Evolutionary conservation across 2,329 filamentous ascomycete species (phyloP).

Genomic region (Beauveria bassiana): DNA sequence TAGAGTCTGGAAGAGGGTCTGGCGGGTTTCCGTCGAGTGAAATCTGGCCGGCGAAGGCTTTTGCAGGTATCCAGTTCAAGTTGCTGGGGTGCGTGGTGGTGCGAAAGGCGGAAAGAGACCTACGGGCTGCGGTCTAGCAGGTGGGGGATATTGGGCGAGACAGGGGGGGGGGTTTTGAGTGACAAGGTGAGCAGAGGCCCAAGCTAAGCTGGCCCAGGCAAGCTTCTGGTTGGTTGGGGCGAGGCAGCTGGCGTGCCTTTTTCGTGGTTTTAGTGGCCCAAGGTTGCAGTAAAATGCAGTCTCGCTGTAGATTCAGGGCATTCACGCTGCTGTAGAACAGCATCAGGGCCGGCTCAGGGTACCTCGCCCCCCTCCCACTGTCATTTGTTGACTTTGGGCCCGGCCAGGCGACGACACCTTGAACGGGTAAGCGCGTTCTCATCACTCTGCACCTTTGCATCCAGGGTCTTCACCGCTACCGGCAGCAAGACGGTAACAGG

Average conservation of each 20-base stretch:
- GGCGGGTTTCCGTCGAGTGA: constrained; percentile 5
- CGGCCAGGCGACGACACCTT: neutral
- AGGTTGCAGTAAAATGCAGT: neutral
- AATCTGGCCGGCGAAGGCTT: constrained; percentile 6
- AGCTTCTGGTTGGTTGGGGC: constrained; percentile 5
- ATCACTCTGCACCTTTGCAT: neutral
- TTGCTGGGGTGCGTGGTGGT: constrained; percentile 4
- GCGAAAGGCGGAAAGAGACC: constrained; percentile 1
- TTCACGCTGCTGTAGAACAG: neutral
- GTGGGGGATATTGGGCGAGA: constrained; percentile 40
- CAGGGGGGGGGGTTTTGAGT: constrained; percentile 18
- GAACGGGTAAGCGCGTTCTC: constrained; percentile 2
- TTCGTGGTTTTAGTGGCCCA: constrained; percentile 7
- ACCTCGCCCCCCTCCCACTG: neutral
- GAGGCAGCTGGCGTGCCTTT: neutral
- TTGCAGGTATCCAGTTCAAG: constrained; percentile 6
- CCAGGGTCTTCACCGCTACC: constrained; percentile 3
- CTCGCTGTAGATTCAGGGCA: neutral
- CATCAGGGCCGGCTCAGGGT: neutral
- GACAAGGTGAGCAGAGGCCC: neutral
- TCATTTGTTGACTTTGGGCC: constrained; percentile 9
- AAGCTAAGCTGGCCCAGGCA: neutral
- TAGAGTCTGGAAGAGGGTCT: constrained; percentile 7
- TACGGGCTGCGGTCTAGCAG: constrained; percentile 16
- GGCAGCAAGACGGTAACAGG: neutral